Evolutionary conservation across 129 eudicot species (phyloP).

Genomic region (Flaveria bidentis): DNA sequence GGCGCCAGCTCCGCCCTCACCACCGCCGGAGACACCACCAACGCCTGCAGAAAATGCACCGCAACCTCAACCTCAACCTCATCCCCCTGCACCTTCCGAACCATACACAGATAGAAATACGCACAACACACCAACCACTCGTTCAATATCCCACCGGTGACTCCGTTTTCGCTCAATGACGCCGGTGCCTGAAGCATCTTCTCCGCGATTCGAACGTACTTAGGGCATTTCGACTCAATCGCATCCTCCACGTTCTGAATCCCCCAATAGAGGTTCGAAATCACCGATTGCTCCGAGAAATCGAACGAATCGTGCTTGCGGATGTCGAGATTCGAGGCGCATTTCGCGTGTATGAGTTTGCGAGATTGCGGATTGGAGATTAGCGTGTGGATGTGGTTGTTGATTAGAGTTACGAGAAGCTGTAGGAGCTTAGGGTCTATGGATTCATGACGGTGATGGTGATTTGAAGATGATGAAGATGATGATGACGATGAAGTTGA

Average conservation of each 20-base stretch:
- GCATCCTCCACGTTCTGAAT: conserved; percentile 56
- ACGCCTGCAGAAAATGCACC: conserved; percentile 72
- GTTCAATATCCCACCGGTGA: conserved; percentile 55
- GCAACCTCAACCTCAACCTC: conserved; percentile 59
- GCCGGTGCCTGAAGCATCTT: conserved; percentile 80
- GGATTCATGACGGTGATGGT: conserved; percentile 31
- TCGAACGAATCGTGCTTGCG: conserved; percentile 44
- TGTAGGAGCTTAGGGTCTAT: conserved; percentile 34
- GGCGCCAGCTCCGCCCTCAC: conserved; percentile 54
- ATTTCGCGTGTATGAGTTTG: conserved; percentile 45
- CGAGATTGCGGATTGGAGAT: conserved; percentile 38
- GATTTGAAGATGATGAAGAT: conserved; percentile 25
- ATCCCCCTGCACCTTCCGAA: conserved; percentile 49
- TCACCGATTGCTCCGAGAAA: conserved; percentile 46
- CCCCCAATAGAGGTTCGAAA: conserved; percentile 67
- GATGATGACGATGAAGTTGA: conserved; percentile 35
- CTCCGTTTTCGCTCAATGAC: conserved; percentile 58
- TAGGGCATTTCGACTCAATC: conserved; percentile 11
- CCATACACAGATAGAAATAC: conserved; percentile 60
- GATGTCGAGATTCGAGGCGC: conserved; percentile 47
- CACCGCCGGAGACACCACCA: conserved; percentile 50
- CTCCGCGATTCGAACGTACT: conserved; percentile 40
- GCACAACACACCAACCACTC: conserved; percentile 49
- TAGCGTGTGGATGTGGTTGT: conserved; percentile 43
- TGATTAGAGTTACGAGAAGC: conserved; percentile 42